A percentile compares a stretch with the other conserved stretches of the same genome.
These are phyloP conservation scores for Lepidium africanum DNA, from an alignment of 345 rosid genomes.

Conservation along the genomic window DNA sequence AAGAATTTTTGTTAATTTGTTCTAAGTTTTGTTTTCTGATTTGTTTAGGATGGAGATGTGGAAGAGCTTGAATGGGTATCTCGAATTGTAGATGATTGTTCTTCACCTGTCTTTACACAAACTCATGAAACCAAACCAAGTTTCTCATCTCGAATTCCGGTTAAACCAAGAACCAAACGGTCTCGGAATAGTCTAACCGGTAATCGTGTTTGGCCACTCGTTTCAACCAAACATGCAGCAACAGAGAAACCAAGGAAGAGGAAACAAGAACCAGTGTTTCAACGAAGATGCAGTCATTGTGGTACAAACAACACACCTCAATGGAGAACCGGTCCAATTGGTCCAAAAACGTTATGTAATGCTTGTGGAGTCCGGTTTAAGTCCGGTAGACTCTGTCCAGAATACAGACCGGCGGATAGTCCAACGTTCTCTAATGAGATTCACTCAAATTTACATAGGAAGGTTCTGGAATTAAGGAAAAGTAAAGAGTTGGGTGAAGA, in stretches of 20 bases:
- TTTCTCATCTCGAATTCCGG: slow-evolving; percentile 41
- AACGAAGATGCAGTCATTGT: slow-evolving; percentile 86
- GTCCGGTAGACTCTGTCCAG: slow-evolving; percentile 92
- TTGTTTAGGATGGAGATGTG: slow-evolving; percentile 70
- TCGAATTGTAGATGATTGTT: slow-evolving; percentile 76
- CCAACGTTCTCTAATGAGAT: slow-evolving; percentile 74
- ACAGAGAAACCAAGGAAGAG: slow-evolving; percentile 18
- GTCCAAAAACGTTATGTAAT: slow-evolving; percentile 96
- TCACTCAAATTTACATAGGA: slow-evolving; percentile 93
- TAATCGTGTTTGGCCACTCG: slow-evolving; percentile 50
- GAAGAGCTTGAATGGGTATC: slow-evolving; percentile 94
- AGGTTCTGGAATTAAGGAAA: slow-evolving; percentile 80
- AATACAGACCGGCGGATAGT: slow-evolving; percentile 95
- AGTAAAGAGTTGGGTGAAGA: slow-evolving; percentile 32
- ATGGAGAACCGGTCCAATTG: slow-evolving; percentile 99
- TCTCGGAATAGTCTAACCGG: slow-evolving; percentile 46
- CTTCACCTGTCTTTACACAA: slow-evolving; percentile 48
- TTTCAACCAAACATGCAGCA: slow-evolving; percentile 27
- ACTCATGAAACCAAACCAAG: slow-evolving; percentile 35
- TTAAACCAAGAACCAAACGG: slow-evolving; percentile 54
- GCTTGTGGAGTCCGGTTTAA: slow-evolving; percentile 95
- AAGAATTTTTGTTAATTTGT: background rate
- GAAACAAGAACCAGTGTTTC: slow-evolving; percentile 27
- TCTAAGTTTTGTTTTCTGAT: background rate
- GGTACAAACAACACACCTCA: slow-evolving; percentile 92